A percentile compares a stretch with the other conserved stretches of the same genome.
Conservation (phyloP, 208 protist genomes). For the Eutreptiella sp. region DNA sequence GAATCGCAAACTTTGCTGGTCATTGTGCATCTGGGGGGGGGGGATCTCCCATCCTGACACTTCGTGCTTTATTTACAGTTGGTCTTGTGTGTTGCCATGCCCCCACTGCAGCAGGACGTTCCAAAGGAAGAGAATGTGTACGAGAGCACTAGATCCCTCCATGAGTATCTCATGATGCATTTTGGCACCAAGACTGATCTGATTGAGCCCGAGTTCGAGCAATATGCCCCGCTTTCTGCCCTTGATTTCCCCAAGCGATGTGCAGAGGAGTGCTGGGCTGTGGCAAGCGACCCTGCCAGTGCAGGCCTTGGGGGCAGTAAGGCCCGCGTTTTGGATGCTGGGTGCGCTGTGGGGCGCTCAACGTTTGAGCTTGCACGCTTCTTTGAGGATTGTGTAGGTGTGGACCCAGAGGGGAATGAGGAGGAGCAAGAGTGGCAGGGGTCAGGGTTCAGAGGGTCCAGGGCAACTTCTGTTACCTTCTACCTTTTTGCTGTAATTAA, state of each 20-base stretch:
- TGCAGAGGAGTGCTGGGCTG: conserved; percentile 50
- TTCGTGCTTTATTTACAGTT: too few relatives aligned
- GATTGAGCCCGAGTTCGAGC: conserved; percentile 44
- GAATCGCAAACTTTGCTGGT: too few relatives aligned
- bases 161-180: conserved; percentile 75
- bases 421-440: not conserved
- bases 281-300: conserved; percentile 18
- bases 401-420: not conserved
- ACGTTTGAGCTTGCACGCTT: conserved; percentile 66
- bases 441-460: too few relatives aligned
- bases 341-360: conserved; percentile 67
- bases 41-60: too few relatives aligned
- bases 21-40: too few relatives aligned
- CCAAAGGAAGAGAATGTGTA: conserved; percentile 45
- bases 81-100: too few relatives aligned
- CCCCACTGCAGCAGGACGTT: conserved; percentile 22
- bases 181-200: conserved; percentile 50
- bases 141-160: conserved; percentile 47
- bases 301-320: too few relatives aligned
- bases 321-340: conserved; percentile 63
- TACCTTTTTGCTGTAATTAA: too few relatives aligned
- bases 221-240: conserved; percentile 43
- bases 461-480: too few relatives aligned
- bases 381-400: conserved; percentile 40
- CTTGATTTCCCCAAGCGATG: conserved; percentile 63